Percentiles rank a stretch among this genome's conserved stretches.
Conservation (phyloP, 306 rosid species). For the Sicyos baderoa region DNA sequence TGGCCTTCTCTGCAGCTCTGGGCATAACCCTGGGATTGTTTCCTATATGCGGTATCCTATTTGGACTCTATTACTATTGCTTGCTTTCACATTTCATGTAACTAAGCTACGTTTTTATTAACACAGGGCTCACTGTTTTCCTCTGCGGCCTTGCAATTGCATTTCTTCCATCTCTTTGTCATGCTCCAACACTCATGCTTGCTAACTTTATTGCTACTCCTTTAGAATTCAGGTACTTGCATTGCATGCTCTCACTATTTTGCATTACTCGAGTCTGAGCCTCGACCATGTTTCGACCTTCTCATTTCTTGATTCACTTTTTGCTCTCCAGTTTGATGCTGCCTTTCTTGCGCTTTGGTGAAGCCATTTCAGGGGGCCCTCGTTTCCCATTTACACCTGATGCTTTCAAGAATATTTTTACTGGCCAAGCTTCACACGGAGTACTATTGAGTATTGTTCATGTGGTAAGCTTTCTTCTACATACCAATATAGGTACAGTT, state of each 20-base stretch:
- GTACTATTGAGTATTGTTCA: conserved; percentile 62
- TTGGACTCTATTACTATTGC: too few relatives aligned
- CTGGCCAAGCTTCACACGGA: conserved; percentile 71
- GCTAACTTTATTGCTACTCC: conserved; percentile 88
- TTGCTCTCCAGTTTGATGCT: conserved; percentile 54
- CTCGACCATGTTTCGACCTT: not conserved
- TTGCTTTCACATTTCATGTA: not conserved
- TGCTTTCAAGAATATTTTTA: conserved; percentile 73
- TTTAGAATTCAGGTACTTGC: conserved; percentile 74
- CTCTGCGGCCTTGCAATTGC: conserved; percentile 70
- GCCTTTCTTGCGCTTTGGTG: conserved; percentile 90
- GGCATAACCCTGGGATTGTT: conserved; percentile 82
- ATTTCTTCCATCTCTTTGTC: conserved; percentile 55
- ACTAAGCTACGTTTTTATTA: too few relatives aligned
- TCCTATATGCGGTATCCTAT: conserved; percentile 90
- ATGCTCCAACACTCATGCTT: conserved; percentile 84
- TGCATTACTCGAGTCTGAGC: not conserved
- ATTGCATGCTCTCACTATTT: conserved; percentile 15
- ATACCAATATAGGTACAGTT: not conserved
- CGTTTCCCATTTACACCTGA: conserved; percentile 81
- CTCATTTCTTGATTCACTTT: not conserved
- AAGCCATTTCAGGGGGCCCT: conserved; percentile 56
- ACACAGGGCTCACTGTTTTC: conserved; percentile 76
- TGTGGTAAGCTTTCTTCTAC: conserved; percentile 45
- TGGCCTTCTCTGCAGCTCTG: conserved; percentile 88